Evolutionary conservation across 2,329 filamentous ascomycete genomes (phyloP).

Genomic region (Geosmithia flava): DNA sequence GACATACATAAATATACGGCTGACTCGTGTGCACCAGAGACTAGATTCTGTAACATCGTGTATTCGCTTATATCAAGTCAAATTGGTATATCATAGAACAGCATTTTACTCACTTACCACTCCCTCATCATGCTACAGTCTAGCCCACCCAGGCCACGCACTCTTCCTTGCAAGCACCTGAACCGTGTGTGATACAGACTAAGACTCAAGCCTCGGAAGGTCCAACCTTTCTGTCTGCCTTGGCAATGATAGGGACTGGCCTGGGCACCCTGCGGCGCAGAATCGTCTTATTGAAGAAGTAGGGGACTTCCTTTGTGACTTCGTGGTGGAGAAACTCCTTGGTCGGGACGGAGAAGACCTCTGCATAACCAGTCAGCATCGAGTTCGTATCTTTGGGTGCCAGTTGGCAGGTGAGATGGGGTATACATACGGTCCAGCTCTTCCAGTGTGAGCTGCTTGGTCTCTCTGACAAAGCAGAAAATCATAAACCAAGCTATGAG

Average conservation of each 20-base stretch:
- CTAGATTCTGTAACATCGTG: too few relatives aligned
- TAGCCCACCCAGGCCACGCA: too few relatives aligned
- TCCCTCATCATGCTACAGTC: too few relatives aligned
- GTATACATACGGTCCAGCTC: constrained; percentile 17
- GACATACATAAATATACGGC: too few relatives aligned
- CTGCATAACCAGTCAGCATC: constrained; percentile 3
- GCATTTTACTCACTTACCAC: too few relatives aligned
- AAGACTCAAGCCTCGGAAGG: background rate
- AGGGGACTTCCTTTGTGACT: constrained; percentile 17
- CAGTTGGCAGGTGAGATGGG: background rate
- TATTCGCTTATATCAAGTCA: too few relatives aligned
- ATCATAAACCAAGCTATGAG: constrained; percentile 29
- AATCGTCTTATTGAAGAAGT: constrained; percentile 21
- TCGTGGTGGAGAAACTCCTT: constrained; percentile 18
- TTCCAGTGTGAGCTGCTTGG: constrained; percentile 33
- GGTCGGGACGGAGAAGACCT: constrained; percentile 18
- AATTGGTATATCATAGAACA: too few relatives aligned
- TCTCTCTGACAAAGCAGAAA: constrained; percentile 34
- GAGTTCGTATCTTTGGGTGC: background rate
- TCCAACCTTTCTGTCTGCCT: background rate
- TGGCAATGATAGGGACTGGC: constrained; percentile 15
- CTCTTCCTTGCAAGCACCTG: too few relatives aligned
- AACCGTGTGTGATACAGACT: too few relatives aligned
- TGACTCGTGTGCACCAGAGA: too few relatives aligned
- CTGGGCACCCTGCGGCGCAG: constrained; percentile 16